These are phyloP conservation scores for Zelopaecilomyces penicillatus DNA, from an alignment of 2,329 filamentous ascomycete genomes.

Conservation along the genomic window DNA sequence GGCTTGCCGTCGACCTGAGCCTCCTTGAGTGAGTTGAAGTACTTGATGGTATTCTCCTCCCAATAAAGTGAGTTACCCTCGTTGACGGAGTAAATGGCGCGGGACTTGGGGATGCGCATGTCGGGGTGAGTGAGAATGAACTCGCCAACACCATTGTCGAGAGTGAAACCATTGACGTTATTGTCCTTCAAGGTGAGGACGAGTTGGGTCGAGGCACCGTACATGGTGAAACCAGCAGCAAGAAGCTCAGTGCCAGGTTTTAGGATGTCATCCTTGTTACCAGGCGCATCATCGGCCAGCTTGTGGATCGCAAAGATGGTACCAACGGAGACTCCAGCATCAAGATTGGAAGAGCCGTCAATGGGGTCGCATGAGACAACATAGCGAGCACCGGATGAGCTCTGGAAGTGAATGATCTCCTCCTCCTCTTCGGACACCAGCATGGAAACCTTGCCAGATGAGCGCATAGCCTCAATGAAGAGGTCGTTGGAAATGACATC, in stretches of 20 bases:
- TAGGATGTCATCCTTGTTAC: slow-evolving; percentile 79
- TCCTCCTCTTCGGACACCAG: slow-evolving; percentile 99
- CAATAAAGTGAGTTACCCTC: slow-evolving; percentile 98
- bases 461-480: slow-evolving; percentile 91
- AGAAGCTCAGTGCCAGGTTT: slow-evolving; percentile 85
- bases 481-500: slow-evolving; percentile 98
- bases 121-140: slow-evolving; percentile 96
- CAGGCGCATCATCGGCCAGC: slow-evolving; percentile 66
- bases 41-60: slow-evolving; percentile 78
- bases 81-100: slow-evolving; percentile 94
- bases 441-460: slow-evolving; percentile 80
- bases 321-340: slow-evolving; percentile 94
- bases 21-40: slow-evolving; percentile 83
- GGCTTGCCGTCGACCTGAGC: slow-evolving; percentile 71
- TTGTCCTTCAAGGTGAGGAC: slow-evolving; percentile 95
- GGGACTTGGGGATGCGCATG: slow-evolving; percentile 75
- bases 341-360: slow-evolving; percentile 93
- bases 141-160: slow-evolving; percentile 93
- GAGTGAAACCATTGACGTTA: slow-evolving; percentile 91
- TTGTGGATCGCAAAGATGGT: slow-evolving; percentile 96
- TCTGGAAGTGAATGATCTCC: slow-evolving; percentile 78
- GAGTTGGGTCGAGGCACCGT: slow-evolving; percentile 90
- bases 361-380: slow-evolving; percentile 97
- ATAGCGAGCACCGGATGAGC: slow-evolving; percentile 70
- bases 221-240: slow-evolving; percentile 99